A percentile compares a stretch with the other conserved stretches of the same genome.
Conservation (phyloP, 1,139 yeast species). For the Citeromyces siamensis region DNA sequence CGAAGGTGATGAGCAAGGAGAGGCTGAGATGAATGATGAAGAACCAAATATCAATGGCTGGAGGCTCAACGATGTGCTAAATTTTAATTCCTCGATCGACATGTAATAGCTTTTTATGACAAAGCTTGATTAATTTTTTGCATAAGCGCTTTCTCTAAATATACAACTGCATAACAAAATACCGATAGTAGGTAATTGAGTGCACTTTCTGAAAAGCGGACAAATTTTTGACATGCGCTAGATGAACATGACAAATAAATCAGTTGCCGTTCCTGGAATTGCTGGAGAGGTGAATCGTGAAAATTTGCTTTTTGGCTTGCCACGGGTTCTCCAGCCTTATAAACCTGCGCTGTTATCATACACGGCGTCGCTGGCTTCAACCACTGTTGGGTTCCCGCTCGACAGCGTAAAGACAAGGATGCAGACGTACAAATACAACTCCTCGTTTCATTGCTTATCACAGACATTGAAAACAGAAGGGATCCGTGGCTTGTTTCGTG, state of each 20-base stretch:
- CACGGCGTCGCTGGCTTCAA: slow-evolving; percentile 52
- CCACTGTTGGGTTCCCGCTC: slow-evolving; percentile 70
- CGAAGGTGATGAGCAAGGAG: slow-evolving; percentile 13
- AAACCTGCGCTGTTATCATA: slow-evolving; percentile 49
- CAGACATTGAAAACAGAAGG: slow-evolving; percentile 56
- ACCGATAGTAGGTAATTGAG: too few relatives aligned
- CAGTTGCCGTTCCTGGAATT: slow-evolving; percentile 21
- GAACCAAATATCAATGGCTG: slow-evolving; percentile 55
- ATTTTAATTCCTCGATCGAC: slow-evolving; percentile 60
- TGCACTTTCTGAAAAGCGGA: too few relatives aligned
- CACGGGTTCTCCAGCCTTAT: slow-evolving; percentile 38
- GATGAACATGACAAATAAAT: slow-evolving; percentile 1
- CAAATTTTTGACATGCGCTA: too few relatives aligned
- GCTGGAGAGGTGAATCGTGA: slow-evolving; percentile 21
- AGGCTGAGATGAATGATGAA: slow-evolving; percentile 10
- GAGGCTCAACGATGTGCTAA: slow-evolving; percentile 50
- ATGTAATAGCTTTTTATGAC: slow-evolving; percentile 25
- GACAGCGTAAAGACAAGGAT: slow-evolving; percentile 79
- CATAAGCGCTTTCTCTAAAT: too few relatives aligned
- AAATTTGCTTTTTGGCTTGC: slow-evolving; percentile 31
- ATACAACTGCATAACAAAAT: too few relatives aligned
- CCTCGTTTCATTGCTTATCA: slow-evolving; percentile 45
- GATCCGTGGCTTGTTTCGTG: slow-evolving; percentile 59
- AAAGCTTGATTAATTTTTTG: too few relatives aligned
- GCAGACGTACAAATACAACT: slow-evolving; percentile 62